Percentiles rank a stretch among this genome's conserved stretches.
Conservation (phyloP, 768 basidiomycete genomes). For the Leccinum subtestaceum region DNA sequence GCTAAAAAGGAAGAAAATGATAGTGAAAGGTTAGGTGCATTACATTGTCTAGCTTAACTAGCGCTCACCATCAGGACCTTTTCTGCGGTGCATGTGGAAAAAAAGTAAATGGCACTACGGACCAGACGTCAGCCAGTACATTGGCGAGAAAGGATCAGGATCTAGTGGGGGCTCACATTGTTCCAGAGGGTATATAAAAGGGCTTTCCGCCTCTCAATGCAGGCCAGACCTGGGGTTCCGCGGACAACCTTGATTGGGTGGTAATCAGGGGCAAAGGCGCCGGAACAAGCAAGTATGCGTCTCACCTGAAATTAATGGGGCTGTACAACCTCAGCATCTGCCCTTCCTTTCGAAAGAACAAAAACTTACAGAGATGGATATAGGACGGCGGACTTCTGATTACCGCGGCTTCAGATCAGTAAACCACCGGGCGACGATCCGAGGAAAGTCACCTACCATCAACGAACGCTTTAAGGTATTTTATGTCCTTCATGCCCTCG, state of each 20-base stretch:
- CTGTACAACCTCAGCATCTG: slow-evolving; percentile 13
- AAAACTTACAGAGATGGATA: slow-evolving; percentile 30
- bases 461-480: slow-evolving; percentile 60
- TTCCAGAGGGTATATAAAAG: slow-evolving; percentile 49
- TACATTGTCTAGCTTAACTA: background rate
- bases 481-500: slow-evolving; percentile 60
- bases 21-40: background rate
- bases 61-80: slow-evolving; percentile 33
- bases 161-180: slow-evolving; percentile 16
- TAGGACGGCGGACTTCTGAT: slow-evolving; percentile 32
- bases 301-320: slow-evolving; percentile 23
- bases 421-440: background rate
- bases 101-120: slow-evolving; percentile 17
- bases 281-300: background rate
- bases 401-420: slow-evolving; percentile 1
- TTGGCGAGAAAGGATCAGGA: background rate
- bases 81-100: slow-evolving; percentile 36
- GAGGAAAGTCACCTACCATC: slow-evolving; percentile 43
- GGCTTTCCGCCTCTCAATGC: slow-evolving; percentile 37
- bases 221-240: slow-evolving; percentile 20
- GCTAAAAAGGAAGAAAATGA: slow-evolving; percentile 10
- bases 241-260: slow-evolving; percentile 8
- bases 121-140: background rate
- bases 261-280: slow-evolving; percentile 1
- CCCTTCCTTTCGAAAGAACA: background rate